Percentiles rank a stretch among this genome's conserved stretches.
Conservation (phyloP, 805 yeast genomes). For the Wickerhamiella sergipiensis region DNA sequence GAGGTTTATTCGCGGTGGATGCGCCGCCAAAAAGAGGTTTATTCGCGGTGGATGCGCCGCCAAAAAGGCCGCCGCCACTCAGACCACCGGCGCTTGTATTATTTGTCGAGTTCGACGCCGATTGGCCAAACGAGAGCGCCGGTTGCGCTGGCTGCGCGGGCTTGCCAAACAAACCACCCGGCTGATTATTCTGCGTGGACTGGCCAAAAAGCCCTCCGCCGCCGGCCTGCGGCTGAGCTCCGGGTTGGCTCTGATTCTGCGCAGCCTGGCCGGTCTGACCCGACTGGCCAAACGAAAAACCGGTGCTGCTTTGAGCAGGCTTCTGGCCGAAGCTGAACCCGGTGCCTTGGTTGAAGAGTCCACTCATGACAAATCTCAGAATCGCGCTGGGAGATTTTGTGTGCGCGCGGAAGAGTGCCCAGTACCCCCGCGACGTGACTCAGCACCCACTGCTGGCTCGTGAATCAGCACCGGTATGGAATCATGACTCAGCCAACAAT, state of each 20-base stretch:
- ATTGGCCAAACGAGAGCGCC: background rate
- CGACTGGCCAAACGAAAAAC: background rate
- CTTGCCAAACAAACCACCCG: conserved; percentile 3
- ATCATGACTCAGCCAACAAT: too few relatives aligned
- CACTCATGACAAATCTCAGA: background rate
- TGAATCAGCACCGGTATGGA: too few relatives aligned
- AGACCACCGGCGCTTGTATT: background rate
- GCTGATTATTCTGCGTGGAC: background rate
- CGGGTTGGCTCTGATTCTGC: background rate
- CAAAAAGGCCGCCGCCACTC: background rate
- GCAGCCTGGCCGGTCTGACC: background rate
- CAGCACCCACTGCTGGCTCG: too few relatives aligned
- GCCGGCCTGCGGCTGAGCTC: background rate
- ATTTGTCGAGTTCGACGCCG: background rate
- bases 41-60: background rate
- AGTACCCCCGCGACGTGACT: too few relatives aligned
- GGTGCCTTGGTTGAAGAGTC: background rate
- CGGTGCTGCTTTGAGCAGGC: background rate
- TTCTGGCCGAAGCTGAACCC: background rate
- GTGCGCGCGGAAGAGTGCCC: too few relatives aligned
- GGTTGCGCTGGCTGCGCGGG: conserved; percentile 1
- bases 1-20: background rate
- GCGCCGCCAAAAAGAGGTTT: conserved; percentile 4
- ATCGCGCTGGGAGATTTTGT: background rate
- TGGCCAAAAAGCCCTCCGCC: conserved; percentile 4